These are phyloP conservation scores for Teunomyces stri DNA, from an alignment of 805 yeast species.

Conservation along the genomic window DNA sequence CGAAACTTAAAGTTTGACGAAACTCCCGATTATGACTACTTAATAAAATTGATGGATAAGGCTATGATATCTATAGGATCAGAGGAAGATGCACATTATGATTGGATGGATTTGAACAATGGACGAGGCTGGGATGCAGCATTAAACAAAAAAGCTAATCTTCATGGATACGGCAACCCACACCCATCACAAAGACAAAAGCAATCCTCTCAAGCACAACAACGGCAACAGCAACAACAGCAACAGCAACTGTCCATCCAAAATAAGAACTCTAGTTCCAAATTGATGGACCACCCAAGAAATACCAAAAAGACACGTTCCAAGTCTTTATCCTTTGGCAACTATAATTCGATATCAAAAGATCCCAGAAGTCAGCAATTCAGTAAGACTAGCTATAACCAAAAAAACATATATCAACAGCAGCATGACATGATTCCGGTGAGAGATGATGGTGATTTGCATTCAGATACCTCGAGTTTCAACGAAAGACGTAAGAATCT, in stretches of 20 bases:
- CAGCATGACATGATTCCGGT: slow-evolving; percentile 33
- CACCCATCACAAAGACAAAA: slow-evolving; percentile 53
- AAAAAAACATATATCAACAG: slow-evolving; percentile 16
- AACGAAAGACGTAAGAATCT: slow-evolving; percentile 11
- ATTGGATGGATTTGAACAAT: slow-evolving; percentile 95
- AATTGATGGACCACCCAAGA: slow-evolving; percentile 12
- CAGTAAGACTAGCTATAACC: slow-evolving; percentile 18
- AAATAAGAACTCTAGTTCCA: slow-evolving; percentile 5
- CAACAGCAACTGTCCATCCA: slow-evolving; percentile 18
- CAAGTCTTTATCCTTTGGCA: slow-evolving; percentile 16
- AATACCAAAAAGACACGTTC: slow-evolving; percentile 11
- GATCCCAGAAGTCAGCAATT: slow-evolving; percentile 17
- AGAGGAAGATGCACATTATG: slow-evolving; percentile 82
- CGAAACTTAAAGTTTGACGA: slow-evolving; percentile 90
- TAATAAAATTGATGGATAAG: slow-evolving; percentile 72
- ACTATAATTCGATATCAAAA: slow-evolving; percentile 20
- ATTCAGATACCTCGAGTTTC: slow-evolving; percentile 38
- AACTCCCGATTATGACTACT: slow-evolving; percentile 89
- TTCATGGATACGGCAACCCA: slow-evolving; percentile 96
- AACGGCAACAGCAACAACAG: background rate
- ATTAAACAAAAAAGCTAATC: slow-evolving; percentile 85
- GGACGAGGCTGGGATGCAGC: slow-evolving; percentile 96
- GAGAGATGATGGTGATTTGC: slow-evolving; percentile 37
- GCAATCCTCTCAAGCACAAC: slow-evolving; percentile 5
- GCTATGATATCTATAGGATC: slow-evolving; percentile 68